Evolutionary conservation across 306 rosid species (phyloP).

Genomic region (Senna siamea): DNA sequence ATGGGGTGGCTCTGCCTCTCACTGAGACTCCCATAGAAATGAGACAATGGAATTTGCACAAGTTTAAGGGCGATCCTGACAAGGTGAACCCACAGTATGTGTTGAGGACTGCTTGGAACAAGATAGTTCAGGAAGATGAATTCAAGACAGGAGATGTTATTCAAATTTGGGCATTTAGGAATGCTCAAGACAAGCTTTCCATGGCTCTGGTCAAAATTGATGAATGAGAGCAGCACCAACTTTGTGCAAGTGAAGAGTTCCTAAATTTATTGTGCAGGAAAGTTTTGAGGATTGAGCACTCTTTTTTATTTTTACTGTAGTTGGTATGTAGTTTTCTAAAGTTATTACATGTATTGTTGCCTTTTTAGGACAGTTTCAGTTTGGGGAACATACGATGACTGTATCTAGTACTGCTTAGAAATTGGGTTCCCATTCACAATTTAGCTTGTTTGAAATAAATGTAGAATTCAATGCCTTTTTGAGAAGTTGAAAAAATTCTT

Average conservation of each 20-base stretch:
- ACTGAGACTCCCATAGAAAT: neutral
- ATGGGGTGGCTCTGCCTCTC: neutral
- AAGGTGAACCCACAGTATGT: neutral
- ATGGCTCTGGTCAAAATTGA: neutral
- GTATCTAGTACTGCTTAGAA: too few relatives aligned
- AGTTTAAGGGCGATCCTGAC: neutral
- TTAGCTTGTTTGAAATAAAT: neutral
- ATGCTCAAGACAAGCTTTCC: neutral
- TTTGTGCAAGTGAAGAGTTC: too few relatives aligned
- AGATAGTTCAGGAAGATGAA: neutral
- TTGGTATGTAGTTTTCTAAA: too few relatives aligned
- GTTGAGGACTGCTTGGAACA: neutral
- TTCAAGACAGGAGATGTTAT: neutral
- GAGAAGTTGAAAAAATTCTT: too few relatives aligned
- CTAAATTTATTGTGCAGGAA: too few relatives aligned
- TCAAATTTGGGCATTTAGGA: neutral
- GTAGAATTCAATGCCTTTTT: neutral
- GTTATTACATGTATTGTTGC: too few relatives aligned
- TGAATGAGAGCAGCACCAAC: neutral
- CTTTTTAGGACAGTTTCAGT: too few relatives aligned
- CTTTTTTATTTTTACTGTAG: too few relatives aligned
- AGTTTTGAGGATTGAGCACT: too few relatives aligned
- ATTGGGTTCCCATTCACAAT: neutral
- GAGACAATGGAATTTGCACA: neutral
- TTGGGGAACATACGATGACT: too few relatives aligned